phyloP scores from a whole-genome alignment of 805 yeast genomes.

The Metschnikowia baotianmanensis region DNA sequence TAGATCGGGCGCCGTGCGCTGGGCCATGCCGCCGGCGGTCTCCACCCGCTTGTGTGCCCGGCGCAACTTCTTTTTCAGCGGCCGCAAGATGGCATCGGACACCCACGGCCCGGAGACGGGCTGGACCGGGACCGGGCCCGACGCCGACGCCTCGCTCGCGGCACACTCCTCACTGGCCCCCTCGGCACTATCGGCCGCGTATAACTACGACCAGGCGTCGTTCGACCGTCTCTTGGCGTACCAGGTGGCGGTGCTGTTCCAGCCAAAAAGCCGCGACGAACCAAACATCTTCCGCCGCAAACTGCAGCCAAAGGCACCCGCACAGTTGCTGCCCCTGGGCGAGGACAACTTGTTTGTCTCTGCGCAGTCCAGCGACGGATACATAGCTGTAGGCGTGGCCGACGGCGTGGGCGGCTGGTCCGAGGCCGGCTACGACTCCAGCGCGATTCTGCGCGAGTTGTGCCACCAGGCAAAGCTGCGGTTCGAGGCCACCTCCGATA shows the following conservation, averaged over 20 bases:
- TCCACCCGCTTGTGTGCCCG: neutral
- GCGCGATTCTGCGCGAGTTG: constrained; percentile 80
- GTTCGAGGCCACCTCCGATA: constrained; percentile 25
- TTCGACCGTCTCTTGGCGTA: constrained; percentile 36
- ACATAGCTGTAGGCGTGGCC: constrained; percentile 71
- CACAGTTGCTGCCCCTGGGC: constrained; percentile 57
- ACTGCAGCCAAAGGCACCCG: constrained; percentile 29
- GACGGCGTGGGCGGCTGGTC: constrained; percentile 99
- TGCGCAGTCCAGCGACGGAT: constrained; percentile 33
- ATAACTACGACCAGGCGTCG: constrained; percentile 20
- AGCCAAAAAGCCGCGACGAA: constrained; percentile 65
- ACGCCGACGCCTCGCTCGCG: constrained; percentile 34
- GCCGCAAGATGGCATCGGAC: constrained; percentile 12
- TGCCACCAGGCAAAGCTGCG: constrained; percentile 52
- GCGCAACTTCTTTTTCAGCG: constrained; percentile 11
- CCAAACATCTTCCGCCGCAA: constrained; percentile 40
- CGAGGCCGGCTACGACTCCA: constrained; percentile 85
- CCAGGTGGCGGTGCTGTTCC: constrained; percentile 65
- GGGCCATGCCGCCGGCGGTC: neutral
- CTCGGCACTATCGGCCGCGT: constrained; percentile 15
- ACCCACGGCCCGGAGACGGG: constrained; percentile 15
- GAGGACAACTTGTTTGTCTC: constrained; percentile 71
- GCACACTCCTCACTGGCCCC: constrained; percentile 1
- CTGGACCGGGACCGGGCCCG: constrained; percentile 11
- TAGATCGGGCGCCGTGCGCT: neutral